Evolutionary conservation across 2,329 filamentous ascomycete genomes (phyloP).

Genomic region (Cadophora sp.): DNA sequence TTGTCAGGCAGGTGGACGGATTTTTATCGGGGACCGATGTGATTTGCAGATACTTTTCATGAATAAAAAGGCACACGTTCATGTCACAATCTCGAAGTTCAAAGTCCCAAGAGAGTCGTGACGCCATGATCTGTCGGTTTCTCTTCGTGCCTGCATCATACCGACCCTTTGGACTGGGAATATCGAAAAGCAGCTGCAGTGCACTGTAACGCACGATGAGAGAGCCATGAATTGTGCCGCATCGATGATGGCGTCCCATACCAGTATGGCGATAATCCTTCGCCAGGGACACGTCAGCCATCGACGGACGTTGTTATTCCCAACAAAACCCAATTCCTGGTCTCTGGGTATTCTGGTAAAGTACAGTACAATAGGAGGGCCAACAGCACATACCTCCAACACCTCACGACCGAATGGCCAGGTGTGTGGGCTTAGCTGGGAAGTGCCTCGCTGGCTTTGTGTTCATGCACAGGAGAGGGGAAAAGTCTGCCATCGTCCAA

Average conservation of each 20-base stretch:
- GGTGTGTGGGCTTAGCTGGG: too few species aligned
- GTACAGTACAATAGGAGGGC: too few species aligned
- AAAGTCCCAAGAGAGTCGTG: not conserved
- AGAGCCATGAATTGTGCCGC: not conserved
- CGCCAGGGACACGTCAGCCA: too few species aligned
- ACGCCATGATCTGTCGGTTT: not conserved
- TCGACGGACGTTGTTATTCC: not conserved
- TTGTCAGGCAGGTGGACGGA: not conserved
- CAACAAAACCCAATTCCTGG: not conserved
- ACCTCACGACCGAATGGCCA: too few species aligned
- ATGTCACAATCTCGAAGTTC: not conserved
- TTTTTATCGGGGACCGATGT: not conserved
- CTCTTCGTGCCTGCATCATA: not conserved
- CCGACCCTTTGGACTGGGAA: not conserved
- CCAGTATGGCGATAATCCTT: too few species aligned
- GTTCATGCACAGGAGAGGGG: not conserved
- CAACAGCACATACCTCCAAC: too few species aligned
- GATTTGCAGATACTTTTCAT: not conserved
- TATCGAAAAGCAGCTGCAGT: not conserved
- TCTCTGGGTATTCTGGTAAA: too few species aligned
- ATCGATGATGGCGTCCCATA: too few species aligned
- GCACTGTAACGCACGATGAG: not conserved
- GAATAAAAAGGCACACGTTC: not conserved
- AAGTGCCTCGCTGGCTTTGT: too few species aligned
- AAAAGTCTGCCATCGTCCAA: too few species aligned